Conservation (phyloP, 306 rosid genomes). For the peach (Prunus persica) region Prunus_persica_NCBIv2 NC_034012.1:4429001-4429500, state of each 20-base stretch:
- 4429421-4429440: neutral
- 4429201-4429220: neutral
- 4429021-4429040: conserved; percentile 68
- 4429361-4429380: neutral
- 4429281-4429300: neutral
- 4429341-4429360: neutral
- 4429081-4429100: conserved; percentile 9
- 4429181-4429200: neutral
- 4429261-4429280: neutral
- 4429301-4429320: neutral
- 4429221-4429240: neutral
- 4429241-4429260: no score
- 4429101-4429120: conserved; percentile 14
- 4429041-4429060: conserved; percentile 91
- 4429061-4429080: conserved; percentile 21
- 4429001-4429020: conserved; percentile 92
- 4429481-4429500: neutral
- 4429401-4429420: neutral
- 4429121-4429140: conserved; percentile 11
- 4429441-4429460: neutral
- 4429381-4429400: neutral
- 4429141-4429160: neutral
- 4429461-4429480: neutral
- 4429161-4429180: neutral
- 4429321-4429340: neutral